Conservation (phyloP, 1,284 basidiomycete genomes). For the Vanrija sp. region DNA sequence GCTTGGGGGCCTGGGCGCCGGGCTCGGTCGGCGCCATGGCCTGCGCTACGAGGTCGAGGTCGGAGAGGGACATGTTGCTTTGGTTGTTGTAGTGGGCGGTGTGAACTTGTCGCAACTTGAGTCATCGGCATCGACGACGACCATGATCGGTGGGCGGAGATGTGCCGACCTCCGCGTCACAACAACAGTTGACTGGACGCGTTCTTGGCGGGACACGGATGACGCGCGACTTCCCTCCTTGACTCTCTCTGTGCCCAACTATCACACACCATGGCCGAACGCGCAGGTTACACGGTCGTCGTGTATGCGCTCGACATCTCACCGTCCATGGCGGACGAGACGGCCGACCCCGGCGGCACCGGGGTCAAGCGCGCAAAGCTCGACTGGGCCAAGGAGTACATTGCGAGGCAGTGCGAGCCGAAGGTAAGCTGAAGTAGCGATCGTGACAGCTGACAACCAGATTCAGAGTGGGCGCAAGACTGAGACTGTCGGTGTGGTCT, state of each 20-base stretch:
- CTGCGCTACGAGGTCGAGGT: constrained; percentile 45
- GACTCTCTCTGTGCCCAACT: not conserved
- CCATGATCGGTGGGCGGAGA: not conserved
- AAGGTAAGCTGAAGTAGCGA: constrained; percentile 57
- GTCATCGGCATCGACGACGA: not conserved
- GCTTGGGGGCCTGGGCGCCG: not conserved
- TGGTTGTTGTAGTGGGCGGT: not conserved
- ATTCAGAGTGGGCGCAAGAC: constrained; percentile 87
- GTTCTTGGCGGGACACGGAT: not conserved
- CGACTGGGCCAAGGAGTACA: constrained; percentile 75
- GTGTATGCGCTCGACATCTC: constrained; percentile 79
- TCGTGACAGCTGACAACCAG: constrained; percentile 49
- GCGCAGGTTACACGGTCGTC: constrained; percentile 43
- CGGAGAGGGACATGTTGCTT: constrained; percentile 34
- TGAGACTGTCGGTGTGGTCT: constrained; percentile 79
- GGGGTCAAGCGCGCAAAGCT: constrained; percentile 68
- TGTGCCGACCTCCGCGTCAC: not conserved
- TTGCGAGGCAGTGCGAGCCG: constrained; percentile 81
- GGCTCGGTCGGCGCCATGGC: constrained; percentile 35
- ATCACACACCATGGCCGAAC: constrained; percentile 24
- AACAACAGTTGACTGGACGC: not conserved
- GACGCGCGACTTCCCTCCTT: not conserved
- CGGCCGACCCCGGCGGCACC: constrained; percentile 58
- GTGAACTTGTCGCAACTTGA: not conserved
- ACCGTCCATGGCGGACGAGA: constrained; percentile 69